Base-by-base conservation (phyloP, 148 eudicot genomes). In the Spergularia bocconei region DNA sequence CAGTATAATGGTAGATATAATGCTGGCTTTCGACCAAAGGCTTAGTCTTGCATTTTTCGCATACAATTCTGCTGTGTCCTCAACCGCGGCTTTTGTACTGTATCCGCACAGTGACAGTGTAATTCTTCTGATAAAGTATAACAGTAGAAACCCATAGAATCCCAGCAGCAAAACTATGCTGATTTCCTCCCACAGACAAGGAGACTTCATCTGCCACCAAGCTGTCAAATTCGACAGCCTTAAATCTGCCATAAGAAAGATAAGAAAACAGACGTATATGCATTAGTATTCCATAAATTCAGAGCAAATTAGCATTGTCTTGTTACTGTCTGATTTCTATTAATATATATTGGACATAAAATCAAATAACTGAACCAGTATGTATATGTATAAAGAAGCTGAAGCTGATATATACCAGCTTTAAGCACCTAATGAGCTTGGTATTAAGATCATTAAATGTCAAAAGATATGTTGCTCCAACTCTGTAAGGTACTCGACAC, bases 181-280 rank as follows among this genome's bases (percentile, higher is more conserved):
- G 78, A 92, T 87, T 50, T 84, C 80, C 73, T 90, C 93, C 88
- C 83, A 85, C 33, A 86, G 16, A 86, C 97, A 94, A 10, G 84
- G 87, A 10, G 89, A 88, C 23, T 70, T 74, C 68, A 79, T 74
- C 77, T 85, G 80, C 23, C 71, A 83, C 93, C 87, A 84, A 77
- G 72, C 69, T 68, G 70, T 73, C 71, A 62, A 73, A 62, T 81
- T 72, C 70, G 74, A 72, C 67, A 78, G 65, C 76, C 77, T 67
- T 29, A 76, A 52, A 78, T 79, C 92, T 93, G 89, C 66, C 76
- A 75, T 20, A 23, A 17, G 65, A 65, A 20, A 74, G 2, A 77
- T 80, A 57, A 76, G 4, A 23, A 6, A 19, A 59, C 38, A 16
- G 10, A 65, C 25, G 57, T 21, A 14, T 10, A 41, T 76, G 17